Evolutionary conservation across 73 alveolate genomes (phyloP), one percentile per base, ranked within the genome.

Genomic region (Paramecium sexaurelia): DNA sequence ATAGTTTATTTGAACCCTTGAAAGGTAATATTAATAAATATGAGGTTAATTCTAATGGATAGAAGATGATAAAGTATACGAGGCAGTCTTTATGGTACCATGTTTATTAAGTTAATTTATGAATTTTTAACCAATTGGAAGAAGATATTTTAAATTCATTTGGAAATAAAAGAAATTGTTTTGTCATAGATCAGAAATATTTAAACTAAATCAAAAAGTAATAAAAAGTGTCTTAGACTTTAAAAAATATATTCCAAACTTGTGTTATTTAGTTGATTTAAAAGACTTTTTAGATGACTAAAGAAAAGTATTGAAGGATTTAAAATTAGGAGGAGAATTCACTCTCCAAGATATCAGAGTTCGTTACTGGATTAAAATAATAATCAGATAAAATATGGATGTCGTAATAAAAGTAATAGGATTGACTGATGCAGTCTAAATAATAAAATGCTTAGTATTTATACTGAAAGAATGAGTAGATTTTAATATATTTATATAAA

Each of bases 241-340:
- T 71, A 35, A 71, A 20, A 71, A 19, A 36, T 71, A 71, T 35
- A 35, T 19, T 32, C 86, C 86, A 15, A 71, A 33, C 13, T 36
- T 35, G 6, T 71, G 56, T n/a, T 71, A 71, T 33, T 71, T 35
- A 11, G 86, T 71, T 27, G 56, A 35, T 36, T 32, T 71, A 61
- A 33, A 71, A 40, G 56, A 35, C 2, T 35, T 71, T 36, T 71
- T 71, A 9, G 56, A 35, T 71, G 37, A 66, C 13, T 8, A 3
- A 71, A 35, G 61, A 11, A 1, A 13, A 13, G 5, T 15, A 35
- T 71, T 71, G 43, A 71, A 35, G 15, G 86, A 71, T 37, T 71
- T 71, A n/a, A 71, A 71, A 71, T 71, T 71, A 7, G 86, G 86
- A 35, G 86, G 86, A 35, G 56, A 35, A 36, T 71, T 71, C 13